Evolutionary conservation across 768 basidiomycete species (phyloP).

Genomic region (Postia placenta): DNA sequence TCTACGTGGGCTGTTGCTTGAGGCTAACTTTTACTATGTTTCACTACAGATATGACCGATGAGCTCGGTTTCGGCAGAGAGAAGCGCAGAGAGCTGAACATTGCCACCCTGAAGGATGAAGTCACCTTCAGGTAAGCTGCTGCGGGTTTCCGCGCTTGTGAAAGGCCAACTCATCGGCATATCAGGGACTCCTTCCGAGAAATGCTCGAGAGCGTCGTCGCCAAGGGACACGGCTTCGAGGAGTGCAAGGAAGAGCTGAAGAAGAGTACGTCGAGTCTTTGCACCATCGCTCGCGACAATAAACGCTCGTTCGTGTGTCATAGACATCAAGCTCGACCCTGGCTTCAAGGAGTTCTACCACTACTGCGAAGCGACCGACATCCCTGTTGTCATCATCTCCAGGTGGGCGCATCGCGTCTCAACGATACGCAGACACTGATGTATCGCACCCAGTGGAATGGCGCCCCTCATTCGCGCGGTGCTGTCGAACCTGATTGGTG

Average conservation of each 20-base stretch:
- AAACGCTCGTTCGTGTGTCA: not conserved
- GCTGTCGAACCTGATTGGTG: conserved; percentile 73
- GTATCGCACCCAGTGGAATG: conserved; percentile 63
- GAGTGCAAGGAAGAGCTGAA: conserved; percentile 74
- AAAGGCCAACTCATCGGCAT: not conserved
- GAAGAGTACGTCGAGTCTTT: conserved; percentile 44
- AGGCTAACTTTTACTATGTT: not conserved
- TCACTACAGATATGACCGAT: conserved; percentile 71
- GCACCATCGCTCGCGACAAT: not conserved
- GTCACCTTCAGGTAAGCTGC: conserved; percentile 62
- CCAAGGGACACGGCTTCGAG: conserved; percentile 75
- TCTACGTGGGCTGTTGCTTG: not conserved
- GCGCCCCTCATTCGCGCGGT: conserved; percentile 89
- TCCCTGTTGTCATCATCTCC: conserved; percentile 92
- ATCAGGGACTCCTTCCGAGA: conserved; percentile 79
- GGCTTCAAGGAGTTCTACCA: conserved; percentile 86
- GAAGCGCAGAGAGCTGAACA: conserved; percentile 67
- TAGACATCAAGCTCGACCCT: conserved; percentile 81
- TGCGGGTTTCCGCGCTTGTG: not conserved
- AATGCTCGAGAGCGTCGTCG: conserved; percentile 78
- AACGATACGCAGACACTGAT: not conserved
- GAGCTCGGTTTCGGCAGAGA: conserved; percentile 80
- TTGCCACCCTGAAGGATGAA: conserved; percentile 61
- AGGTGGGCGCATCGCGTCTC: conserved; percentile 41
- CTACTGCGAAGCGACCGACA: conserved; percentile 74